Percentiles rank a stretch among this genome's conserved stretches.
Conservation (phyloP, 257 asterid species). For the Solanum pinnatisectum region DNA sequence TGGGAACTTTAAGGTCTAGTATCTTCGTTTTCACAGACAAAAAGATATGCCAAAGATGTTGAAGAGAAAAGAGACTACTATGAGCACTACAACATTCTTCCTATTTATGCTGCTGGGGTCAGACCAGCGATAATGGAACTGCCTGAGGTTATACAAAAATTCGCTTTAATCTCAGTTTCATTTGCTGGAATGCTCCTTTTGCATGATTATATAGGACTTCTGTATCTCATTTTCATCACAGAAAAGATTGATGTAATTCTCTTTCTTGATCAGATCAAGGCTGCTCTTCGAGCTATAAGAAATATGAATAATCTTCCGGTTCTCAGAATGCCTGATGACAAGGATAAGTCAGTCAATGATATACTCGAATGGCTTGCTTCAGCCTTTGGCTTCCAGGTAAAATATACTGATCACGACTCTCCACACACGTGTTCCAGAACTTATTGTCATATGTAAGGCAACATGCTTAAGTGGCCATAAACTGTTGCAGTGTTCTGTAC, state of each 20-base stretch:
- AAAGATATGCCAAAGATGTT: conserved; percentile 64
- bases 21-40: conserved; percentile 38
- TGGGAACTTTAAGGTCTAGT: background rate
- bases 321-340: conserved; percentile 47
- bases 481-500: background rate
- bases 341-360: conserved; percentile 49
- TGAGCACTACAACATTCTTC: conserved; percentile 90
- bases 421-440: background rate
- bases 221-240: conserved; percentile 4
- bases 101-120: conserved; percentile 74
- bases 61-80: conserved; percentile 79
- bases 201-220: conserved; percentile 5
- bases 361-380: conserved; percentile 94
- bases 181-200: background rate
- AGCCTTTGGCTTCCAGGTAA: conserved; percentile 95
- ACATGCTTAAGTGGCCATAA: background rate
- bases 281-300: conserved; percentile 69
- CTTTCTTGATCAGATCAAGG: conserved; percentile 53
- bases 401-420: conserved; percentile 1
- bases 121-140: conserved; percentile 94
- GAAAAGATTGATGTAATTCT: background rate
- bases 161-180: background rate
- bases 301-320: conserved; percentile 57
- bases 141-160: conserved; percentile 61
- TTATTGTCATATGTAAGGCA: background rate